A percentile compares a stretch with the other conserved stretches of the same genome.
phyloP scores from a whole-genome alignment of 805 yeast species.

The Yarrowia divulgata region DNA sequence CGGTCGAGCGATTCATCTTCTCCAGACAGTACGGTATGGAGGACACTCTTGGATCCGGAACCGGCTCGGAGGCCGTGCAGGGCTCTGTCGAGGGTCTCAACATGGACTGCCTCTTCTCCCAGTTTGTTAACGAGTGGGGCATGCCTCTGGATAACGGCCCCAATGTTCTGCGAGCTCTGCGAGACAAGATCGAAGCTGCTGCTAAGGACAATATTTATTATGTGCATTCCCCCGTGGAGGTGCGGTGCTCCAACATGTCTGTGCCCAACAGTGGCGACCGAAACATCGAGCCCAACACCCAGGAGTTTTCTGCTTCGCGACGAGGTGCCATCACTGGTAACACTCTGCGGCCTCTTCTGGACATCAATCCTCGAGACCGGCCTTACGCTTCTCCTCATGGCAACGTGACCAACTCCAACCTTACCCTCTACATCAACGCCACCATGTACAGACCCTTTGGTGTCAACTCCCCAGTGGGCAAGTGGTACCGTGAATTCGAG shows the following conservation, averaged over 20 bases:
- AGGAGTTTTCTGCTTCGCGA: constrained; percentile 40
- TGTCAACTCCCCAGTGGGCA: constrained; percentile 67
- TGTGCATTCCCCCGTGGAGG: constrained; percentile 95
- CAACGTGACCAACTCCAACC: constrained; percentile 69
- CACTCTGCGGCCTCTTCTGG: constrained; percentile 78
- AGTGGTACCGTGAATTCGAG: constrained; percentile 88
- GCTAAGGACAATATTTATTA: constrained; percentile 71
- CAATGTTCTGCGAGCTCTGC: constrained; percentile 60
- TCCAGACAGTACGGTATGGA: constrained; percentile 80
- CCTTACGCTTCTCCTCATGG: constrained; percentile 57
- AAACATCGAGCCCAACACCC: constrained; percentile 26
- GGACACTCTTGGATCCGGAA: constrained; percentile 62
- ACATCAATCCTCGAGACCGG: constrained; percentile 70
- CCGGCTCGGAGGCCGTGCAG: constrained; percentile 72
- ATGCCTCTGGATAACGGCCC: constrained; percentile 83
- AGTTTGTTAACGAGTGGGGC: constrained; percentile 97
- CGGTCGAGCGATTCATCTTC: constrained; percentile 84
- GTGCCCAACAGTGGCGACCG: constrained; percentile 44
- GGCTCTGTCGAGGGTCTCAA: constrained; percentile 85
- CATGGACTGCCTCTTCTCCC: constrained; percentile 95
- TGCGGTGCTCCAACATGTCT: constrained; percentile 85
- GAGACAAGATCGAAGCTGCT: constrained; percentile 62
- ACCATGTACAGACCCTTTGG: constrained; percentile 96
- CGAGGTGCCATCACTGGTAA: constrained; percentile 87
- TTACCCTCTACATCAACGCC: constrained; percentile 88